Evolutionary conservation across 2,329 filamentous ascomycete species (phyloP).

Genomic region (Ceratocystis destructans): DNA sequence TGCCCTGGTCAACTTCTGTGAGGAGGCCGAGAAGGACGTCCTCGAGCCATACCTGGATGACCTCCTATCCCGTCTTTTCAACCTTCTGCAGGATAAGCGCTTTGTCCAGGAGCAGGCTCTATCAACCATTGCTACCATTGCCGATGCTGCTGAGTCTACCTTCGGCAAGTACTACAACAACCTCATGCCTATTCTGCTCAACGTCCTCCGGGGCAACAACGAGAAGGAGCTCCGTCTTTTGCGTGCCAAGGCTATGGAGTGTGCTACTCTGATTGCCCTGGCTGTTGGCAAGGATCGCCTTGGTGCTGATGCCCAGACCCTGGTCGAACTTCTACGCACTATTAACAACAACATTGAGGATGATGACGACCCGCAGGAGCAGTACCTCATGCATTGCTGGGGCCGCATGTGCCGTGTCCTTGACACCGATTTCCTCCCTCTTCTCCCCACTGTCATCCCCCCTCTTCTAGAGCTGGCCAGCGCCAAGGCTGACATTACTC

Average conservation of each 20-base stretch:
- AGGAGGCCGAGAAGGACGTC: slow-evolving; percentile 85
- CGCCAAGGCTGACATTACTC: slow-evolving; percentile 92
- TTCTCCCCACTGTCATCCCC: slow-evolving; percentile 85
- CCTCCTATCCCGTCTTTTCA: slow-evolving; percentile 70
- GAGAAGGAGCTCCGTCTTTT: slow-evolving; percentile 86
- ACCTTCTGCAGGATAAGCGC: slow-evolving; percentile 78
- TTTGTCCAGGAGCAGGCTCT: slow-evolving; percentile 97
- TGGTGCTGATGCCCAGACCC: slow-evolving; percentile 68
- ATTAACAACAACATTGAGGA: slow-evolving; percentile 83
- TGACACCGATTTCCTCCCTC: slow-evolving; percentile 79
- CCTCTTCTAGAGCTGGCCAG: slow-evolving; percentile 80
- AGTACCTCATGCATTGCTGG: slow-evolving; percentile 98
- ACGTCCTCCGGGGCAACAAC: slow-evolving; percentile 75
- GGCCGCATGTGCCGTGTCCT: slow-evolving; percentile 96
- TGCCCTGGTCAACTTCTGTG: slow-evolving; percentile 97
- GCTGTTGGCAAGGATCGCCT: slow-evolving; percentile 91
- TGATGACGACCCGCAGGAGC: slow-evolving; percentile 85
- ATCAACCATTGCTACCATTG: slow-evolving; percentile 95
- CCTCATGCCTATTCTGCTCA: slow-evolving; percentile 87
- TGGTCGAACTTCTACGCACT: slow-evolving; percentile 74
- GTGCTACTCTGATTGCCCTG: slow-evolving; percentile 85
- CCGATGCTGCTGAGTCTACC: slow-evolving; percentile 91
- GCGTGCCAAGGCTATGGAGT: slow-evolving; percentile 97
- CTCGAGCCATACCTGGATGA: slow-evolving; percentile 88
- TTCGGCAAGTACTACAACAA: slow-evolving; percentile 93